phyloP scores from a whole-genome alignment of 345 rosid genomes.

The Euphorbia pulcherrima region DNA sequence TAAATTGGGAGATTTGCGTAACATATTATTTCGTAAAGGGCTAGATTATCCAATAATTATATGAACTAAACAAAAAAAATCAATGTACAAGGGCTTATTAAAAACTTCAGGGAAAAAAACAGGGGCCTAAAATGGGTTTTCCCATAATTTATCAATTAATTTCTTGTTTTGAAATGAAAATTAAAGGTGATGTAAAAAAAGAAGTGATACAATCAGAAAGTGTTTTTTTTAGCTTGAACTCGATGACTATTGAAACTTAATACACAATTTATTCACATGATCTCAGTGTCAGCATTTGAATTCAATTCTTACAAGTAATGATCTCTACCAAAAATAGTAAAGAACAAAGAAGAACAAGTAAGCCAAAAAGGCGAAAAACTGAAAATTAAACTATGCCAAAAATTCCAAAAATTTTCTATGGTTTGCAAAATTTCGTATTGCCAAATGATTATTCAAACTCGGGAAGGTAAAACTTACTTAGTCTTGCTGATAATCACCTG shows the following conservation, averaged over 20 bases:
- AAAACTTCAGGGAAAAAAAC: too few relatives aligned
- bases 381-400: not conserved
- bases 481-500: not conserved
- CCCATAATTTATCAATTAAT: too few relatives aligned
- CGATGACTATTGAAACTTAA: not conserved
- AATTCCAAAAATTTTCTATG: not conserved
- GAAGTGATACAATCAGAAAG: too few relatives aligned
- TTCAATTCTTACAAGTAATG: not conserved
- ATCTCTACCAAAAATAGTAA: not conserved
- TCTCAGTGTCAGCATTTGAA: not conserved
- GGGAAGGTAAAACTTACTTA: slow-evolving; percentile 1
- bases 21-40: too few relatives aligned
- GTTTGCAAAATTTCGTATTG: slow-evolving; percentile 22
- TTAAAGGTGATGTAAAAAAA: too few relatives aligned
- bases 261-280: not conserved
- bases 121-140: too few relatives aligned
- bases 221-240: not conserved
- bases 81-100: too few relatives aligned
- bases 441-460: not conserved
- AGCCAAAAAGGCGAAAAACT: not conserved
- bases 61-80: too few relatives aligned
- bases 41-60: too few relatives aligned
- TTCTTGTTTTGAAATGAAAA: too few relatives aligned
- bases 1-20: too few relatives aligned
- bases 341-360: not conserved